phyloP scores from a whole-genome alignment of 1,284 basidiomycete genomes.

The Apiotrichum mycotoxinovorans region DNA sequence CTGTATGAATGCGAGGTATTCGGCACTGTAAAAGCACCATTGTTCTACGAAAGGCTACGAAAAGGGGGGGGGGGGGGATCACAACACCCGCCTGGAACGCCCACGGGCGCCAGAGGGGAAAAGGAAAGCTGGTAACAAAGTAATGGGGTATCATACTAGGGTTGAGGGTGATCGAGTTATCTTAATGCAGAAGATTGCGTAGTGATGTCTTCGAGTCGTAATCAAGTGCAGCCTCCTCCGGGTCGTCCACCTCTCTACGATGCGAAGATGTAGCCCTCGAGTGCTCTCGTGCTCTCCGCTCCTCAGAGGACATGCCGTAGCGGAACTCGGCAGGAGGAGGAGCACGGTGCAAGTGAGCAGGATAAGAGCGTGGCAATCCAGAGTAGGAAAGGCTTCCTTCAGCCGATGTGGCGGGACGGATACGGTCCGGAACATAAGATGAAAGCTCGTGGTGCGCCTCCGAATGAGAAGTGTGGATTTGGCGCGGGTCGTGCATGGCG shows the following conservation, averaged over 20 bases:
- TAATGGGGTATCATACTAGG: neutral
- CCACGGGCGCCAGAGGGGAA: neutral
- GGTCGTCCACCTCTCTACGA: neutral
- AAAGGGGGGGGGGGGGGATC: neutral
- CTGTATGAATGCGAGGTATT: neutral
- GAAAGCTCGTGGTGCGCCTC: conserved; percentile 4
- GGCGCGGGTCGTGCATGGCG: conserved; percentile 1
- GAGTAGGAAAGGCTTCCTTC: neutral
- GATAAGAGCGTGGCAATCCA: neutral
- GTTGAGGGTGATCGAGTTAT: neutral
- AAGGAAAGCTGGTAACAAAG: neutral
- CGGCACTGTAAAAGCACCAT: too few relatives aligned
- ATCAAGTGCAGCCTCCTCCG: neutral
- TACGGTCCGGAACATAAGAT: neutral
- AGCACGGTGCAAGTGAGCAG: neutral
- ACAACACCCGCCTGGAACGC: too few relatives aligned
- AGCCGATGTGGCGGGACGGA: conserved; percentile 2
- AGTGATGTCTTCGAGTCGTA: conserved; percentile 12
- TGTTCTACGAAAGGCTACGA: neutral
- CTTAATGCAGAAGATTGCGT: conserved; percentile 15
- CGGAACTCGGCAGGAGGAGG: conserved; percentile 6
- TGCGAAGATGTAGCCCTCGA: neutral
- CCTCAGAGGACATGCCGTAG: conserved; percentile 5
- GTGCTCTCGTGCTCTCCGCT: neutral
- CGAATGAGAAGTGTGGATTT: conserved; percentile 4